phyloP scores from a whole-genome alignment of 768 basidiomycete species.

The Coprinopsis strossmayeri region DNA sequence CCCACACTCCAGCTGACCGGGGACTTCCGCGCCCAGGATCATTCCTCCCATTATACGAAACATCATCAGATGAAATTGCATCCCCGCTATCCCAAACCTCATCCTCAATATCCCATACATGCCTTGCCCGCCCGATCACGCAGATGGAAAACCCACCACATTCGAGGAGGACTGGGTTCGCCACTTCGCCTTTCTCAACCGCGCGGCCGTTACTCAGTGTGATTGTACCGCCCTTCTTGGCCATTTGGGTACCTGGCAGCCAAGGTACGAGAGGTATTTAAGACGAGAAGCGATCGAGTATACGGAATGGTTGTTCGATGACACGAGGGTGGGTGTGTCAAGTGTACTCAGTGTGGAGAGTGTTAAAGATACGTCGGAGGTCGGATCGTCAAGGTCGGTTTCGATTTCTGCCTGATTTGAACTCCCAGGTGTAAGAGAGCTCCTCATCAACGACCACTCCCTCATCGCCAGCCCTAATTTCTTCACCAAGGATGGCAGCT shows the following conservation, averaged over 20 bases:
- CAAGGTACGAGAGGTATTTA: constrained; percentile 54
- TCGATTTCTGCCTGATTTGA: constrained; percentile 18
- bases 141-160: constrained; percentile 85
- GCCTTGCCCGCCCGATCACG: constrained; percentile 70
- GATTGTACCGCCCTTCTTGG: constrained; percentile 68
- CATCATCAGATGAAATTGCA: background rate
- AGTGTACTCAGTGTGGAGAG: constrained; percentile 78
- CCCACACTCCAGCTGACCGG: constrained; percentile 81
- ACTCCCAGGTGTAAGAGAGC: constrained; percentile 49
- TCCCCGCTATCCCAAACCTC: constrained; percentile 15
- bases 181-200: constrained; percentile 64
- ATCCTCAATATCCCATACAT: constrained; percentile 64
- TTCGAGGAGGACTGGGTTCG: constrained; percentile 70
- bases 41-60: background rate
- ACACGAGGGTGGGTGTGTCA: constrained; percentile 63
- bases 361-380: constrained; percentile 70
- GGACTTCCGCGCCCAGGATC: constrained; percentile 24
- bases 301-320: constrained; percentile 38
- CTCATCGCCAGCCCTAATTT: constrained; percentile 73
- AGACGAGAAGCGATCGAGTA: constrained; percentile 59
- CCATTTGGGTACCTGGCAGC: constrained; percentile 76
- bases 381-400: constrained; percentile 68
- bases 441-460: constrained; percentile 80
- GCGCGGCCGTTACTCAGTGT: constrained; percentile 81
- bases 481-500: constrained; percentile 80